Evolutionary conservation across 1,139 yeast species (phyloP).

Genomic region (Geotrichum cucujoidarum): DNA sequence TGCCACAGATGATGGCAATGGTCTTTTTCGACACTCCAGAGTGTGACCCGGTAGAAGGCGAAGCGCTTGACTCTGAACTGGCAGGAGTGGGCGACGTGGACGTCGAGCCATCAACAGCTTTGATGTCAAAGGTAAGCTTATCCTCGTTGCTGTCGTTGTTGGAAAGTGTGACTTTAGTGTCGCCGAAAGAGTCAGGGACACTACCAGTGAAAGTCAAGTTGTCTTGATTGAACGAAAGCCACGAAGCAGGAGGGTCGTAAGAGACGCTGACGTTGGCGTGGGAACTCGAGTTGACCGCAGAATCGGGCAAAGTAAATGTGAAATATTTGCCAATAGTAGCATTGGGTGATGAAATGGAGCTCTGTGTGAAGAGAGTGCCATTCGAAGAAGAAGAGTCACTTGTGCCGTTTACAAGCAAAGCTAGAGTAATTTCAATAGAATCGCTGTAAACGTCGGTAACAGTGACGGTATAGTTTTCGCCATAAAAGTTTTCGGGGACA

Average conservation of each 20-base stretch:
- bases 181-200: slow-evolving; percentile 13
- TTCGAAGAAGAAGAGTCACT: slow-evolving; percentile 4
- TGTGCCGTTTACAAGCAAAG: slow-evolving; percentile 21
- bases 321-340: slow-evolving; percentile 64
- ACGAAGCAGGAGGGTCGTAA: slow-evolving; percentile 7
- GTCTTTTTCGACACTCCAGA: slow-evolving; percentile 39
- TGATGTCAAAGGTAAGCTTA: slow-evolving; percentile 38
- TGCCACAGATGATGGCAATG: slow-evolving; percentile 83
- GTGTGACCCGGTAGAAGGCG: slow-evolving; percentile 24
- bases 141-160: slow-evolving; percentile 29
- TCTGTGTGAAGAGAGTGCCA: slow-evolving; percentile 8
- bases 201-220: slow-evolving; percentile 16
- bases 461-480: slow-evolving; percentile 44
- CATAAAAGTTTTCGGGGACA: slow-evolving; percentile 49
- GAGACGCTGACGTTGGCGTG: slow-evolving; percentile 3
- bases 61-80: slow-evolving; percentile 23
- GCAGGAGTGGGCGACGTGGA: slow-evolving; percentile 24
- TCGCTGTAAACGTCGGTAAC: slow-evolving; percentile 63
- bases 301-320: slow-evolving; percentile 50
- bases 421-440: slow-evolving; percentile 55
- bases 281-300: slow-evolving; percentile 32
- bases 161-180: slow-evolving; percentile 29
- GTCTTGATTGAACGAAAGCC: slow-evolving; percentile 13
- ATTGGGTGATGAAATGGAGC: slow-evolving; percentile 42
- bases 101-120: slow-evolving; percentile 24